Conservation (phyloP, 352 stramenopile genomes). For the Pythium myriotylum region DNA sequence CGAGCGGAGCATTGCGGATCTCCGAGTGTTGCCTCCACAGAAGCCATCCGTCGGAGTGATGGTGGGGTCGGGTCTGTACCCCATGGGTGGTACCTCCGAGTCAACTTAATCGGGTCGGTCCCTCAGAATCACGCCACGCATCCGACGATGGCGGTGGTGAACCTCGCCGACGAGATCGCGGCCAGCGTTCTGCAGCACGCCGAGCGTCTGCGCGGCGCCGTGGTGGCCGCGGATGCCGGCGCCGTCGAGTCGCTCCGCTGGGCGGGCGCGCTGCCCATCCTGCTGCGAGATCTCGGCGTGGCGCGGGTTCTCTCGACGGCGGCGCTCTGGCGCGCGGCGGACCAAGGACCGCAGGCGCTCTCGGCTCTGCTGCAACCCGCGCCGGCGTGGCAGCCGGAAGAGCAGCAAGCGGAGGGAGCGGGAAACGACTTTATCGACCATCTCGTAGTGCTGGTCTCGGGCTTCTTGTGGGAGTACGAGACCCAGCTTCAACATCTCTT, state of each 20-base stretch:
- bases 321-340: slow-evolving; percentile 32
- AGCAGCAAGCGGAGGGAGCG: slow-evolving; percentile 17
- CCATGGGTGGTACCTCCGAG: not conserved
- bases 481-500: slow-evolving; percentile 39
- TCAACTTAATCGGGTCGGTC: slow-evolving; percentile 11
- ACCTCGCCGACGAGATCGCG: slow-evolving; percentile 64
- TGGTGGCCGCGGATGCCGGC: slow-evolving; percentile 56
- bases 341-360: slow-evolving; percentile 21
- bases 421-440: slow-evolving; percentile 29
- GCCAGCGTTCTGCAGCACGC: slow-evolving; percentile 53
- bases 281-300: slow-evolving; percentile 65
- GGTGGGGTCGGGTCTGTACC: not conserved
- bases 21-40: not conserved
- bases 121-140: slow-evolving; percentile 9
- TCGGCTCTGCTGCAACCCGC: slow-evolving; percentile 1
- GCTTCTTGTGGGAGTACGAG: slow-evolving; percentile 73
- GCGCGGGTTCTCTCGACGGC: slow-evolving; percentile 48
- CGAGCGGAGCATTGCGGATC: slow-evolving; percentile 10
- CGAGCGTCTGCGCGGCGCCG: slow-evolving; percentile 50
- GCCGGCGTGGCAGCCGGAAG: slow-evolving; percentile 5
- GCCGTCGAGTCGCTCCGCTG: slow-evolving; percentile 70
- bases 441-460: slow-evolving; percentile 55
- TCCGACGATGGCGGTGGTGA: slow-evolving; percentile 31
- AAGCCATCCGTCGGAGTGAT: slow-evolving; percentile 7
- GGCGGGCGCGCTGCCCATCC: slow-evolving; percentile 60